Evolutionary conservation across 441 rosid species (phyloP), one percentile per base, ranked within the genome.

Genomic region (Biscutella laevigata): DNA sequence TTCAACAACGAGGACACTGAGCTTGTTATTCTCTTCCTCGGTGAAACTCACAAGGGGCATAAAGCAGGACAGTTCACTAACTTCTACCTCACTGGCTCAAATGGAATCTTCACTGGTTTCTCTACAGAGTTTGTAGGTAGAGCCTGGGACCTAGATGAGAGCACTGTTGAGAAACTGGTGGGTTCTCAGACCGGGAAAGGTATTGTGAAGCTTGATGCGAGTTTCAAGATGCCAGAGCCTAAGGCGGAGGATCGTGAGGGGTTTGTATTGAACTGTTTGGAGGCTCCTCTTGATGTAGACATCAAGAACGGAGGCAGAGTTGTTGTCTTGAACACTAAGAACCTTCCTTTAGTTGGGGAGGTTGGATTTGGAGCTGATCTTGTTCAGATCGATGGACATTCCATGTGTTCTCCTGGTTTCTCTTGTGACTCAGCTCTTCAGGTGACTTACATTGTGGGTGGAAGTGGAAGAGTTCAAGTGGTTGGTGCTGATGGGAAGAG

Each of bases 381-480:
- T 35, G 95, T 89, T 8, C 66, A 70, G 47, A 46, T 89, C 5
- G 89, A 86, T 32, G 78, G 72, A 0, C 64, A 80, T 2, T 94
- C 97, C 0, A 86, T 86, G 97, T 86, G 97, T 59, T 89, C 97
- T 8, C 97, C 95, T 33, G 95, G 95, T 0, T 86, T 85, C 45
- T 88, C 95, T 1, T 85, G 97, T 51, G 97, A 88, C 66, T 86
- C 97, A 0, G 94, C 95, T n/a, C 38, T 81, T 30, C 95, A 89
- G 47, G 97, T 89, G 27, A 89, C 91, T 8, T 89, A 84, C 56
- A 68, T 89, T 61, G 79, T 86, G 0, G 66, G 75, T 9, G 97
- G 94, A 0, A 77, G 95, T 8, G 95, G 97, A n/a, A 79, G 84
- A 2, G 91, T 75, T 34, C 94, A 89, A 20, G 72, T 89, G 2